Percentiles rank a stretch among this genome's conserved stretches.
These are phyloP conservation scores for Russula emetica DNA, from an alignment of 768 basidiomycete genomes.

Conservation along the genomic window DNA sequence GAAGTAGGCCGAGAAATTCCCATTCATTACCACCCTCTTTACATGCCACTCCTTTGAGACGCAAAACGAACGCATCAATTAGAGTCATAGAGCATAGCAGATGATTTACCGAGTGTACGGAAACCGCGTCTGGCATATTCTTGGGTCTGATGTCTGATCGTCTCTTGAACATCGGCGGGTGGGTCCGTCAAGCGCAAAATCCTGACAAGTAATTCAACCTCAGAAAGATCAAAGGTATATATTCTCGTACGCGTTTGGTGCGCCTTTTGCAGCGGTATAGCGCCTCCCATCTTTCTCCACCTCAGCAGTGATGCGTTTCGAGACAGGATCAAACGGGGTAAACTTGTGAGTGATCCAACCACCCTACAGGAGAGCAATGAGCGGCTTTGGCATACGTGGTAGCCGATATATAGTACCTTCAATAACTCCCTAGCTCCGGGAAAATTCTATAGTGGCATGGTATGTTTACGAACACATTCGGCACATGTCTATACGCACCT, in stretches of 20 bases:
- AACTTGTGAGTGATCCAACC: constrained; percentile 47
- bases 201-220: constrained; percentile 25
- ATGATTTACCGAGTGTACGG: constrained; percentile 37
- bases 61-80: background rate
- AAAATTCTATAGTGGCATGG: constrained; percentile 34
- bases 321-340: constrained; percentile 48
- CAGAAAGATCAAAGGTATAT: background rate
- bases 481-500: constrained; percentile 27
- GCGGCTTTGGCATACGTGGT: background rate
- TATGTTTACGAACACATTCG: background rate
- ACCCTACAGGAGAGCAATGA: constrained; percentile 26
- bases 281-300: constrained; percentile 43
- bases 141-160: constrained; percentile 37
- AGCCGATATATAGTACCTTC: constrained; percentile 5
- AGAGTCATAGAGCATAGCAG: background rate
- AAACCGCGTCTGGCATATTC: constrained; percentile 44
- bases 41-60: constrained; percentile 37
- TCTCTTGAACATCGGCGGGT: constrained; percentile 33
- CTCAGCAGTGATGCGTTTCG: constrained; percentile 48
- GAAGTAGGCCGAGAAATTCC: constrained; percentile 42
- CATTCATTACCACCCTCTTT: constrained; percentile 43
- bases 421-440: constrained; percentile 41
- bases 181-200: constrained; percentile 42
- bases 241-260: constrained; percentile 39
- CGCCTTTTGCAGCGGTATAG: constrained; percentile 45